Conservation (phyloP, 345 rosid genomes). For the Gynandropsis gynandra region DNA sequence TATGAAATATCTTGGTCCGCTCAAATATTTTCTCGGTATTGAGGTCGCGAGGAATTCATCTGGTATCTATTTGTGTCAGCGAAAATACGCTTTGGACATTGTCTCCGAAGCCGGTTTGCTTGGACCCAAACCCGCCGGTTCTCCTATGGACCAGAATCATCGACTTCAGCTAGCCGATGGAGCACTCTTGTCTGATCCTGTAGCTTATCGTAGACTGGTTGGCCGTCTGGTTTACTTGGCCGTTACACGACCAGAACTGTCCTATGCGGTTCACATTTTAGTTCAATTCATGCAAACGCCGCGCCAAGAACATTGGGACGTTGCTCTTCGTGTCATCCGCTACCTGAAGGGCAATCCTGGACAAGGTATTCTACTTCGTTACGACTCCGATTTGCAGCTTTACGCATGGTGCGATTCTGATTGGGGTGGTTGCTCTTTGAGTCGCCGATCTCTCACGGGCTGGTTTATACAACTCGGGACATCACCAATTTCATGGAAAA, state of each 20-base stretch:
- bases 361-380: background rate
- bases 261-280: background rate
- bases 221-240: background rate
- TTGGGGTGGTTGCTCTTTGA: constrained; percentile 5
- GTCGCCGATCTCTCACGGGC: background rate
- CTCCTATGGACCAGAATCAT: background rate
- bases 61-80: background rate
- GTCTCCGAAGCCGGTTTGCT: background rate
- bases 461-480: background rate
- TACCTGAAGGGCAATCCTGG: background rate
- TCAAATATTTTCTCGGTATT: background rate
- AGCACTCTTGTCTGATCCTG: background rate
- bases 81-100: background rate
- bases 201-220: background rate
- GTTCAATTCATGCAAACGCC: background rate
- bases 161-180: background rate
- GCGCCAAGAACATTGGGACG: background rate
- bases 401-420: constrained; percentile 6
- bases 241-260: background rate
- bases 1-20: background rate
- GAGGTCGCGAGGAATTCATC: background rate
- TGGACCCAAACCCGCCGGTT: background rate
- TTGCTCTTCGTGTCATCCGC: background rate
- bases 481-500: background rate
- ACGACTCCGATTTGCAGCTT: background rate